Percentiles rank a stretch among this genome's conserved stretches.
Conservation (phyloP, 2,329 filamentous ascomycete genomes). For the Thielaviopsis populi region DNA sequence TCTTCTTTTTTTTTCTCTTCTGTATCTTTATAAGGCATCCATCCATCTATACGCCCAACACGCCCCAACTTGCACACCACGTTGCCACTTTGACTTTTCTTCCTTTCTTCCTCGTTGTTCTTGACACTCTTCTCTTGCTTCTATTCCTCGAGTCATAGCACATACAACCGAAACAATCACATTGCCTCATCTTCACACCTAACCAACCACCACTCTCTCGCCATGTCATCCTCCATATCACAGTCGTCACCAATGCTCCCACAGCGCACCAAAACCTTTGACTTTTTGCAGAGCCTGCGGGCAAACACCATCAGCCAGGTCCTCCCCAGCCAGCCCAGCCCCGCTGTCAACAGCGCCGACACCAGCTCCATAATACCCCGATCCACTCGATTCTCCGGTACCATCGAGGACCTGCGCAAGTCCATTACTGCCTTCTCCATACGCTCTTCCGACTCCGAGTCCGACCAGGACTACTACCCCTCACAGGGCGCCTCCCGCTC, state of each 20-base stretch:
- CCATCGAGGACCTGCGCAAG: conserved; percentile 18
- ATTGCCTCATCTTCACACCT: neutral
- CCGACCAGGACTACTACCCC: conserved; percentile 15
- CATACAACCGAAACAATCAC: neutral
- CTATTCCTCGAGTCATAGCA: neutral
- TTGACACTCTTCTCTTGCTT: neutral
- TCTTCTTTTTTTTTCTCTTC: neutral
- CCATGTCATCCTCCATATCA: conserved; percentile 3
- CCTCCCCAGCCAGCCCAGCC: conserved; percentile 9
- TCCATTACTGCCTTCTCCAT: conserved; percentile 18
- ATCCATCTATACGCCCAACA: neutral
- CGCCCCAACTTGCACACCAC: neutral
- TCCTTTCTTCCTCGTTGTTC: conserved; percentile 3
- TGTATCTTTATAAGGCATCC: conserved; percentile 3
- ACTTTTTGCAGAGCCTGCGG: conserved; percentile 13
- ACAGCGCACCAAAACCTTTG: conserved; percentile 13
- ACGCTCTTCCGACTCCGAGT: conserved; percentile 14
- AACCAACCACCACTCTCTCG: neutral
- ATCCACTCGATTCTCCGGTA: conserved; percentile 13
- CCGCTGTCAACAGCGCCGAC: neutral
- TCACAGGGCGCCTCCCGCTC: neutral
- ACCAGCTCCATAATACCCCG: conserved; percentile 7
- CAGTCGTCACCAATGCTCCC: neutral
- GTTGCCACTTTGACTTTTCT: neutral
- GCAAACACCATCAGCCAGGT: conserved; percentile 7